Evolutionary conservation across 2,329 filamentous ascomycete genomes (phyloP).

Genomic region (Phialophora macrospora): DNA sequence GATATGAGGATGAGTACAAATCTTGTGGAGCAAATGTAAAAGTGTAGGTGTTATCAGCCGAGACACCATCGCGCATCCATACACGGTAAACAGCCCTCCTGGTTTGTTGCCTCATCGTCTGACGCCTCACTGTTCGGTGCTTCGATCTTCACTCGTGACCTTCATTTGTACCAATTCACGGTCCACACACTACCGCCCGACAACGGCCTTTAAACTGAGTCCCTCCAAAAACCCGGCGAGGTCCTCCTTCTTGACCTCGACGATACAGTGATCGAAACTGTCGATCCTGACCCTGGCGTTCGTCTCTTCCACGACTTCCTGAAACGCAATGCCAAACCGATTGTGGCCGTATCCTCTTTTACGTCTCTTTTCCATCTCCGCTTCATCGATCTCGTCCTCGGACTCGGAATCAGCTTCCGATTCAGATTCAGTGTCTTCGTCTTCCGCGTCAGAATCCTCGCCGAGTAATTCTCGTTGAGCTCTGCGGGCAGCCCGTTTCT

Average conservation of each 20-base stretch:
- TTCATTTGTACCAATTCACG: background rate
- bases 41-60: background rate
- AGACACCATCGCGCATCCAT: background rate
- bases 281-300: constrained; percentile 89
- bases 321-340: constrained; percentile 91
- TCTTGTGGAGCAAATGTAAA: background rate
- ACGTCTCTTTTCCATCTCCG: constrained; percentile 59
- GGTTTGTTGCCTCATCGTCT: too few species aligned
- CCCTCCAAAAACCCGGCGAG: constrained; percentile 87
- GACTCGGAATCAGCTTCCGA: constrained; percentile 53
- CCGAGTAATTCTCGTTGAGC: constrained; percentile 61
- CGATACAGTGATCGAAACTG: constrained; percentile 95
- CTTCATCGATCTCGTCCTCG: constrained; percentile 57
- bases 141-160: background rate
- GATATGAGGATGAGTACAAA: background rate
- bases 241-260: constrained; percentile 97
- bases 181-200: constrained; percentile 48
- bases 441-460: constrained; percentile 63
- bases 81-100: too few species aligned
- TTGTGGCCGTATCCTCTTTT: constrained; percentile 77
- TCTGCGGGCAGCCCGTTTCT: constrained; percentile 61
- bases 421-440: constrained; percentile 70
- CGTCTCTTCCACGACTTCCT: constrained; percentile 91
- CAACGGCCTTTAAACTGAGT: constrained; percentile 87
- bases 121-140: too few species aligned